phyloP scores from a whole-genome alignment of 345 rosid species.

The Eucalyptus leucophloia region DNA sequence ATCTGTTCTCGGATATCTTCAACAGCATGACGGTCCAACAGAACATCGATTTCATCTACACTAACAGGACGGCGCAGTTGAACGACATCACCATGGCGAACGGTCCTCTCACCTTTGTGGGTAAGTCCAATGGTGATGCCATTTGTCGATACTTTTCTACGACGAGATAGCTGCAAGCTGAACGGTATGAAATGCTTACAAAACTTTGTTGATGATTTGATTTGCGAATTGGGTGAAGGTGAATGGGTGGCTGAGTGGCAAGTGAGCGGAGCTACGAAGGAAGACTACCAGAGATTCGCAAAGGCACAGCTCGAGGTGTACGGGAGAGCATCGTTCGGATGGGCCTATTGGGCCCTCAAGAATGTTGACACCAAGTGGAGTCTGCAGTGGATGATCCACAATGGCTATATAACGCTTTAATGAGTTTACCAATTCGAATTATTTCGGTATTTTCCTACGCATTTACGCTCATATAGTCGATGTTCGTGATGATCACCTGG shows the following conservation, averaged over 20 bases:
- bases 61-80: slow-evolving; percentile 10
- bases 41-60: slow-evolving; percentile 30
- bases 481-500: background rate
- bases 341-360: slow-evolving; percentile 81
- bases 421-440: background rate
- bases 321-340: slow-evolving; percentile 44
- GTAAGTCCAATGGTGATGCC: slow-evolving; percentile 1
- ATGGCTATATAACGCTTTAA: slow-evolving; percentile 36
- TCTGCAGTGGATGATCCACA: slow-evolving; percentile 50
- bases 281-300: background rate
- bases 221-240: slow-evolving; percentile 12
- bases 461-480: background rate
- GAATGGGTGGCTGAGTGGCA: slow-evolving; percentile 58
- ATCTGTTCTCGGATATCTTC: slow-evolving; percentile 12
- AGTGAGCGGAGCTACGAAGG: slow-evolving; percentile 1
- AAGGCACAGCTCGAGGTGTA: slow-evolving; percentile 31
- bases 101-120: slow-evolving; percentile 50
- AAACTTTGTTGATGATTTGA: background rate
- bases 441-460: background rate
- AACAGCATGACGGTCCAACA: slow-evolving; percentile 24
- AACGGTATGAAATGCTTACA: background rate
- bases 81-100: slow-evolving; percentile 26
- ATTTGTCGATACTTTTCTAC: too few relatives aligned
- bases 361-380: too few relatives aligned
- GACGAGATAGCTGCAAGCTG: too few relatives aligned